A percentile compares a stretch with the other conserved stretches of the same genome.
Evolutionary conservation across 2,329 filamentous ascomycete species (phyloP).

Genomic region (Trichoderma simmonsii): DNA sequence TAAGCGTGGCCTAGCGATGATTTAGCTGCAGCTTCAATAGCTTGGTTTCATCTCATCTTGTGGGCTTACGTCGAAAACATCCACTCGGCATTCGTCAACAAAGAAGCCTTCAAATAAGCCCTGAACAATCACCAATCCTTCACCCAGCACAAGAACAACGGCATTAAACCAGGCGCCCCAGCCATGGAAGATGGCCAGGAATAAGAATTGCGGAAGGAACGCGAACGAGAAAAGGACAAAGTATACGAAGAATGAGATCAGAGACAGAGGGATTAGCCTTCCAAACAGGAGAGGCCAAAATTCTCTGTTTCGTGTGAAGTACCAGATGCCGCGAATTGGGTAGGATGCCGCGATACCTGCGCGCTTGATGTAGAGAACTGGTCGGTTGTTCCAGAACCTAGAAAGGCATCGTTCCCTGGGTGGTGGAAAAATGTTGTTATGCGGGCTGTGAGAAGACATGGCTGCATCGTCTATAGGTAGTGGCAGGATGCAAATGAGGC

Average conservation of each 20-base stretch:
- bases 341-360: conserved; percentile 50
- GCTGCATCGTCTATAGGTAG: not conserved
- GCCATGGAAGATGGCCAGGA: conserved; percentile 86
- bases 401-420: not conserved
- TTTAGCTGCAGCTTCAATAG: not conserved
- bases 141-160: conserved; percentile 80
- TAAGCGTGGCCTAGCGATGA: conserved; percentile 58
- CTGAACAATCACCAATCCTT: conserved; percentile 68
- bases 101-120: conserved; percentile 76
- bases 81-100: conserved; percentile 73
- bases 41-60: not conserved
- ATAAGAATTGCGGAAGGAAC: conserved; percentile 84
- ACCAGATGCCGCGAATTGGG: conserved; percentile 71
- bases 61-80: conserved; percentile 73
- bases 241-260: conserved; percentile 81
- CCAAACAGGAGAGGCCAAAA: conserved; percentile 78
- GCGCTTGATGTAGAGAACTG: conserved; percentile 39
- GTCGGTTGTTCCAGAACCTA: conserved; percentile 31
- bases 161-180: conserved; percentile 87
- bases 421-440: not conserved
- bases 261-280: conserved; percentile 73
- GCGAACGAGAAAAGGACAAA: conserved; percentile 82
- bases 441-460: not conserved
- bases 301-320: conserved; percentile 72
- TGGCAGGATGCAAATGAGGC: not conserved